A percentile compares a stretch with the other conserved stretches of the same genome.
Conservation (phyloP, 768 basidiomycete genomes). For the Tricholoma flavovirens region DNA sequence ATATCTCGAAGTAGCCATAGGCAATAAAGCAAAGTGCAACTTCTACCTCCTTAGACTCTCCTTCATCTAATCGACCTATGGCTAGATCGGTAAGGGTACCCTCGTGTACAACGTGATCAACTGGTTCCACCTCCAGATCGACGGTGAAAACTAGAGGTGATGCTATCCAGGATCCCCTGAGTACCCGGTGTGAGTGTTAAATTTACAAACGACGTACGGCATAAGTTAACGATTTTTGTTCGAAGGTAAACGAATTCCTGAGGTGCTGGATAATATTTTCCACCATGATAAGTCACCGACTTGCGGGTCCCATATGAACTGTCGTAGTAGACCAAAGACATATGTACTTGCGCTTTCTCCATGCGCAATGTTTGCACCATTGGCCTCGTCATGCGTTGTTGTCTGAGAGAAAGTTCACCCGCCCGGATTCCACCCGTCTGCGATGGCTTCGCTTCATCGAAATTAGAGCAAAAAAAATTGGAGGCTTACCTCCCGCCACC, state of each 20-base stretch:
- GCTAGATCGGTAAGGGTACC: conserved; percentile 58
- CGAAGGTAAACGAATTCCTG: conserved; percentile 63
- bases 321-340: conserved; percentile 41
- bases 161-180: conserved; percentile 30
- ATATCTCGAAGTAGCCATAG: conserved; percentile 56
- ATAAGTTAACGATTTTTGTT: conserved; percentile 56
- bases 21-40: conserved; percentile 70
- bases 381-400: conserved; percentile 67
- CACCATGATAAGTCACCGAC: conserved; percentile 25
- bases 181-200: background rate
- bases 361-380: conserved; percentile 78
- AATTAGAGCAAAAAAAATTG: background rate
- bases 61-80: conserved; percentile 55
- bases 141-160: conserved; percentile 46
- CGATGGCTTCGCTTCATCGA: background rate
- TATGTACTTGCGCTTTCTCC: conserved; percentile 54
- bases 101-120: conserved; percentile 64
- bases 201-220: conserved; percentile 40
- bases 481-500: conserved; percentile 78
- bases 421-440: conserved; percentile 76
- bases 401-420: conserved; percentile 73
- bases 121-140: conserved; percentile 51
- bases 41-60: conserved; percentile 46
- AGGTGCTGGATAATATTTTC: conserved; percentile 44
- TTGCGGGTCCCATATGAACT: conserved; percentile 12